Percentiles rank a stretch among this genome's conserved stretches.
Evolutionary conservation across 1,139 yeast species (phyloP).

Genomic region (Meyerozyma elateridarum): DNA sequence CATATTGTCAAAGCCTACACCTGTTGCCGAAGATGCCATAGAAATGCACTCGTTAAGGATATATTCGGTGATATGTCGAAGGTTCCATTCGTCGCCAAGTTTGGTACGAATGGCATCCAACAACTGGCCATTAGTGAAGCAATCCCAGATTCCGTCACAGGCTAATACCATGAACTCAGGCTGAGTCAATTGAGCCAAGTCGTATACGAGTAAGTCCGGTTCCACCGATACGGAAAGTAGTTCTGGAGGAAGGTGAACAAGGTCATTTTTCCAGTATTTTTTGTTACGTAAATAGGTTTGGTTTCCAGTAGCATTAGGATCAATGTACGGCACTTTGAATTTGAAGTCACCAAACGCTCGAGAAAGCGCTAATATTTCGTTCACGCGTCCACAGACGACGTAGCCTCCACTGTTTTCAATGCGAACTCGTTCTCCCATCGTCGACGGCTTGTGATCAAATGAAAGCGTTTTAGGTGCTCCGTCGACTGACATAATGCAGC

Average conservation of each 20-base stretch:
- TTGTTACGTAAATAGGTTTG: slow-evolving; percentile 6
- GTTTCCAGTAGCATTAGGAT: slow-evolving; percentile 24
- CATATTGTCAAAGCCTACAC: slow-evolving; percentile 81
- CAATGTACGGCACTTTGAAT: slow-evolving; percentile 48
- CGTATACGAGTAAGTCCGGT: slow-evolving; percentile 62
- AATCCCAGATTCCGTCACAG: slow-evolving; percentile 82
- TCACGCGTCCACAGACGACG: slow-evolving; percentile 63
- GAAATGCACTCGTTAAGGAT: slow-evolving; percentile 61
- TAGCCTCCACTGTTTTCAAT: slow-evolving; percentile 73
- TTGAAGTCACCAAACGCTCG: slow-evolving; percentile 76
- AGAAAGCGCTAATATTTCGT: slow-evolving; percentile 67
- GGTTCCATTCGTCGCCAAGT: slow-evolving; percentile 50
- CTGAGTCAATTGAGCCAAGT: slow-evolving; percentile 18
- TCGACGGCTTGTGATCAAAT: slow-evolving; percentile 73
- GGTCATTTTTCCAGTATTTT: slow-evolving; percentile 31
- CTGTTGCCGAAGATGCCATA: slow-evolving; percentile 71
- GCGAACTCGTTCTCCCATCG: slow-evolving; percentile 69
- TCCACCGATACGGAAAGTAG: slow-evolving; percentile 56
- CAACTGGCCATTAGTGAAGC: slow-evolving; percentile 57
- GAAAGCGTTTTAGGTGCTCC: slow-evolving; percentile 59
- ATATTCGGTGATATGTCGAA: slow-evolving; percentile 55
- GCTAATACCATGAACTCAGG: slow-evolving; percentile 69
- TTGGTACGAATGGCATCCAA: slow-evolving; percentile 53
- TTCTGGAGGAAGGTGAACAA: slow-evolving; percentile 17
- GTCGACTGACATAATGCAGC: slow-evolving; percentile 53